Evolutionary conservation across 139 green algal species (phyloP).

Genomic region (Chlorella sp.): DNA sequence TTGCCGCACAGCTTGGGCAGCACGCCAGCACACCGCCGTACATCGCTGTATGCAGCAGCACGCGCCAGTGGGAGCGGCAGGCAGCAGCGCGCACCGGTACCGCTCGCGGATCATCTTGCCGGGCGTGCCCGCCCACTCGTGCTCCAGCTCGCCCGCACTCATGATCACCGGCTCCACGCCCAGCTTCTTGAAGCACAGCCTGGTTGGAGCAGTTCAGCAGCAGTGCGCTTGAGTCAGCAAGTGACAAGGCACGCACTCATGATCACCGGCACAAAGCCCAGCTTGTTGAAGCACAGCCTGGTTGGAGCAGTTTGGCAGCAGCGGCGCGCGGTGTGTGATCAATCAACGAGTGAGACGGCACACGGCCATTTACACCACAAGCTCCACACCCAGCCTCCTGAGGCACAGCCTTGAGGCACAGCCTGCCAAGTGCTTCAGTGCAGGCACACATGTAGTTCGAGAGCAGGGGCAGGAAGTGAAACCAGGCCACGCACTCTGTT

Average conservation of each 20-base stretch:
- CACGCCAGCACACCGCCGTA: not conserved
- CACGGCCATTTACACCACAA: slow-evolving; percentile 56
- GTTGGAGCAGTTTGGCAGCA: no score
- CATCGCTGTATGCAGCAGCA: no score
- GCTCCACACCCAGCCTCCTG: slow-evolving; percentile 11
- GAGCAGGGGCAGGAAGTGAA: no score
- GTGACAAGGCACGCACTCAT: slow-evolving; percentile 26
- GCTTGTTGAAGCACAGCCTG: not conserved
- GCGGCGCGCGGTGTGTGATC: no score
- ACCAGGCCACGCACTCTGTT: slow-evolving; percentile 57
- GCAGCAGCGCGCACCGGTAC: slow-evolving; percentile 58
- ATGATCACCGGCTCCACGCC: slow-evolving; percentile 68
- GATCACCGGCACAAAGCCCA: slow-evolving; percentile 44
- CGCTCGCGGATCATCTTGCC: slow-evolving; percentile 82
- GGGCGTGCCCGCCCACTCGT: slow-evolving; percentile 61
- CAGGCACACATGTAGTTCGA: no score
- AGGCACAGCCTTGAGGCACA: not conserved
- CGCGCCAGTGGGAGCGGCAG: no score
- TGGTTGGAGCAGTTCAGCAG: no score
- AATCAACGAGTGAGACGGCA: no score
- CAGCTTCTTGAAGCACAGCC: slow-evolving; percentile 1
- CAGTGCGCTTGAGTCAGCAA: no score
- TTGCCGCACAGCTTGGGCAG: not conserved
- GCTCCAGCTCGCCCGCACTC: slow-evolving; percentile 73
- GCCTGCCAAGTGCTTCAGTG: no score